Conservation (phyloP, 179 eudicot genomes). For the Carnegiea gigantea region DNA sequence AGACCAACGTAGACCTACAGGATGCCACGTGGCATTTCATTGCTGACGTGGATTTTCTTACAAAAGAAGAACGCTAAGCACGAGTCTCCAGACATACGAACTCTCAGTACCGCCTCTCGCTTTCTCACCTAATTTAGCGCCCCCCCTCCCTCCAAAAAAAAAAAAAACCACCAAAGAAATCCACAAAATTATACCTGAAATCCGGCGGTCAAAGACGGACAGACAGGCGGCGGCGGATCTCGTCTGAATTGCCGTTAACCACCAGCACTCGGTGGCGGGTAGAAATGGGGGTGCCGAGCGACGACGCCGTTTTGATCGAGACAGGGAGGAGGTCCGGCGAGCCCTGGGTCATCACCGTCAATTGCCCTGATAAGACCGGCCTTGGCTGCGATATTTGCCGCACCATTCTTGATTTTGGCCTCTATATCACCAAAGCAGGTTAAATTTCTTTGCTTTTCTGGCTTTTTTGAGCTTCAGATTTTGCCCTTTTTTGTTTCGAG, state of each 20-base stretch:
- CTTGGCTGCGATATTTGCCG: constrained; percentile 68
- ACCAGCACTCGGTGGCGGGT: neutral
- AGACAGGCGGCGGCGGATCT: neutral
- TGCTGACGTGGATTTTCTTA: constrained; percentile 11
- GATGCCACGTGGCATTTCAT: neutral
- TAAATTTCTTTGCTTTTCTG: neutral
- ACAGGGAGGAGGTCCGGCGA: constrained; percentile 50
- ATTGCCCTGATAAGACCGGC: constrained; percentile 76
- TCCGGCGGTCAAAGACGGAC: neutral
- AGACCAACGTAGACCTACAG: neutral
- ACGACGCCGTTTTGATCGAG: constrained; percentile 14
- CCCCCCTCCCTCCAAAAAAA: neutral
- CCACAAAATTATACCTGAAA: neutral
- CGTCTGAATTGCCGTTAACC: neutral
- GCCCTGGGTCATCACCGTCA: constrained; percentile 65
- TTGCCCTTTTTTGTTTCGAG: neutral
- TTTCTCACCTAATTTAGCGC: neutral
- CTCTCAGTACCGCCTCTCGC: neutral
- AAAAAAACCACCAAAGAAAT: neutral
- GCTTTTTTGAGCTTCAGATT: neutral
- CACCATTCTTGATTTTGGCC: constrained; percentile 69
- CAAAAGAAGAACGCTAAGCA: neutral
- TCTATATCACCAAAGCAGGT: constrained; percentile 64
- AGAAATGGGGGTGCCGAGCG: neutral
- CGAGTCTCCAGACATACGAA: neutral